phyloP scores from a whole-genome alignment of 2,329 filamentous ascomycete species.

The Macrophomina tecta region DNA sequence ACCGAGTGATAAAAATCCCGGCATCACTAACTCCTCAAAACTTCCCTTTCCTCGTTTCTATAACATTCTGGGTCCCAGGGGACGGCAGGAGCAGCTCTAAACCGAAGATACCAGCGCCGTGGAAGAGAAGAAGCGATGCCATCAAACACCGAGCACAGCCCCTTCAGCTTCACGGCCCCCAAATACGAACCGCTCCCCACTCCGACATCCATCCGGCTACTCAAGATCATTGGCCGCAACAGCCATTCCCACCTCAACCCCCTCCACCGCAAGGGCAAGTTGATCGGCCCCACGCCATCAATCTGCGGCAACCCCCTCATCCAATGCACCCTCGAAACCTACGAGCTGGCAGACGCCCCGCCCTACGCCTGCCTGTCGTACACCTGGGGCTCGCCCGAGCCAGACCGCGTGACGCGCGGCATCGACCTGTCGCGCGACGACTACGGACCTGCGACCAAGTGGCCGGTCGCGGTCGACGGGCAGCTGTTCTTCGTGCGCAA shows the following conservation, averaged over 20 bases:
- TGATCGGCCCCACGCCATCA: not conserved
- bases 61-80: too few relatives aligned
- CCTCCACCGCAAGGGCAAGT: not conserved
- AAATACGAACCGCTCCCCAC: constrained; percentile 5
- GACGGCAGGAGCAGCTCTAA: too few relatives aligned
- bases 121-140: not conserved
- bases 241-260: not conserved
- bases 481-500: not conserved
- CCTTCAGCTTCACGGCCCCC: constrained; percentile 8
- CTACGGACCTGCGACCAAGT: not conserved
- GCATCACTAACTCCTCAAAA: too few relatives aligned
- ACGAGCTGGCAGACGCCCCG: not conserved
- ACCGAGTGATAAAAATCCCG: too few relatives aligned
- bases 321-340: not conserved
- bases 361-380: constrained; percentile 6
- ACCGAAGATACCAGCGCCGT: too few relatives aligned
- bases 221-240: constrained; percentile 16
- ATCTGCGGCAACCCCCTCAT: constrained; percentile 7
- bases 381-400: constrained; percentile 3
- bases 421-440: not conserved
- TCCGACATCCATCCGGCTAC: constrained; percentile 8
- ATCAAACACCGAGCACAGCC: not conserved
- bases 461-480: constrained; percentile 2
- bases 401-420: not conserved
- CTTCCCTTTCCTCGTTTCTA: too few relatives aligned